phyloP scores from a whole-genome alignment of 202 grass and related monocot genomes.

The Digitaria exilis region DNA sequence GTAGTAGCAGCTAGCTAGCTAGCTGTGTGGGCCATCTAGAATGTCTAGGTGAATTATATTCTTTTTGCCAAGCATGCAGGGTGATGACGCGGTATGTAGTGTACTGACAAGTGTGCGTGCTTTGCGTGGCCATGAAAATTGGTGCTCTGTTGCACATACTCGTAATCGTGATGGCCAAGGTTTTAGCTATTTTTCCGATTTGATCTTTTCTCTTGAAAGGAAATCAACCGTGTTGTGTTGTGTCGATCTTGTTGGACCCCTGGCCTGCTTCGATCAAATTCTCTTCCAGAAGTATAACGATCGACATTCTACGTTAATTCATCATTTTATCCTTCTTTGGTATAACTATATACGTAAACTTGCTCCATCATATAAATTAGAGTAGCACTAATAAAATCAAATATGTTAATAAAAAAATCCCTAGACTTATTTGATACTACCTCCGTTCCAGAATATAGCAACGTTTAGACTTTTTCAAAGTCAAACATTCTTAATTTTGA shows the following conservation, averaged over 20 bases:
- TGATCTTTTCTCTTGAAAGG: slow-evolving; percentile 23
- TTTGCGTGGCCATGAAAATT: slow-evolving; percentile 42
- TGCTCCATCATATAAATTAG: no score
- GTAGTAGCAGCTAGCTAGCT: not conserved
- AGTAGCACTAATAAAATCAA: no score
- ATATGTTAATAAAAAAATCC: no score
- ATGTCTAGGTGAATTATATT: slow-evolving; percentile 21
- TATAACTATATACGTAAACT: not conserved
- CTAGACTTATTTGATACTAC: no score
- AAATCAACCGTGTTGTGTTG: slow-evolving; percentile 29
- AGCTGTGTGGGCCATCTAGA: slow-evolving; percentile 37
- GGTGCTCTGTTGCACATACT: slow-evolving; percentile 32
- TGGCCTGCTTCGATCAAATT: not conserved
- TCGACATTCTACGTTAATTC: not conserved
- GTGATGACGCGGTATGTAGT: not conserved
- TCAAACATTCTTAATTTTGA: no score
- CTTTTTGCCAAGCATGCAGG: not conserved
- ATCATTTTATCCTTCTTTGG: not conserved
- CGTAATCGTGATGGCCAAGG: slow-evolving; percentile 55
- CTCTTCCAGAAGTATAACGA: not conserved
- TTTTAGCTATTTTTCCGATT: not conserved
- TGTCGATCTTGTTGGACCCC: not conserved
- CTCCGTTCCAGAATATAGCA: no score
- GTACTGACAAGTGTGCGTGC: slow-evolving; percentile 40
- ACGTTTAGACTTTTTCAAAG: no score